Percentiles rank a stretch among this genome's conserved stretches.
Evolutionary conservation across 805 yeast species (phyloP).

Genomic region (Lachancea waltii): DNA sequence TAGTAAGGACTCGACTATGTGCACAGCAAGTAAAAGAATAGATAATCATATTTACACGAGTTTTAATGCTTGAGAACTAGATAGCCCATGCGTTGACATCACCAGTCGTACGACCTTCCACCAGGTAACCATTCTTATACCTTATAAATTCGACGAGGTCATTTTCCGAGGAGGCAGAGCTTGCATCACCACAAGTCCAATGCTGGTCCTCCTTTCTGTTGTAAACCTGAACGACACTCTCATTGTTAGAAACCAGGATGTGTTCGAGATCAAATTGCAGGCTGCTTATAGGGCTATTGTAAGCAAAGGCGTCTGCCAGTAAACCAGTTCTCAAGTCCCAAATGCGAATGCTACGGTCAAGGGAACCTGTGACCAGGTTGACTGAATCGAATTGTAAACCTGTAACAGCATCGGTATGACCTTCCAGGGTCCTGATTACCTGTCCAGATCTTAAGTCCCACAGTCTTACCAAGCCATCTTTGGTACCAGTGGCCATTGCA

Average conservation of each 20-base stretch:
- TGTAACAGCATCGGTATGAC: conserved; percentile 66
- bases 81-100: conserved; percentile 59
- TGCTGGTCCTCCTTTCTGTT: conserved; percentile 51
- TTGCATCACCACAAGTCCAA: conserved; percentile 44
- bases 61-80: conserved; percentile 11
- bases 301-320: conserved; percentile 54
- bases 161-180: conserved; percentile 19
- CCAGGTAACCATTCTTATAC: conserved; percentile 57
- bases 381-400: conserved; percentile 63
- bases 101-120: conserved; percentile 61
- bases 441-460: conserved; percentile 75
- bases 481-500: conserved; percentile 72
- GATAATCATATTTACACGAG: neutral
- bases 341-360: conserved; percentile 55
- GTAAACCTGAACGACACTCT: conserved; percentile 46
- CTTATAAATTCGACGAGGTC: conserved; percentile 37
- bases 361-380: conserved; percentile 55
- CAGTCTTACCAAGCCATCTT: conserved; percentile 65
- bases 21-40: too few species aligned
- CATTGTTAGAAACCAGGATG: conserved; percentile 48
- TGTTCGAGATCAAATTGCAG: conserved; percentile 54
- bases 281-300: conserved; percentile 48
- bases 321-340: conserved; percentile 73
- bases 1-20: too few species aligned
- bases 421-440: conserved; percentile 52